Evolutionary conservation across 1,139 yeast genomes (phyloP).

Genomic region (Suhomyces bokatorum): DNA sequence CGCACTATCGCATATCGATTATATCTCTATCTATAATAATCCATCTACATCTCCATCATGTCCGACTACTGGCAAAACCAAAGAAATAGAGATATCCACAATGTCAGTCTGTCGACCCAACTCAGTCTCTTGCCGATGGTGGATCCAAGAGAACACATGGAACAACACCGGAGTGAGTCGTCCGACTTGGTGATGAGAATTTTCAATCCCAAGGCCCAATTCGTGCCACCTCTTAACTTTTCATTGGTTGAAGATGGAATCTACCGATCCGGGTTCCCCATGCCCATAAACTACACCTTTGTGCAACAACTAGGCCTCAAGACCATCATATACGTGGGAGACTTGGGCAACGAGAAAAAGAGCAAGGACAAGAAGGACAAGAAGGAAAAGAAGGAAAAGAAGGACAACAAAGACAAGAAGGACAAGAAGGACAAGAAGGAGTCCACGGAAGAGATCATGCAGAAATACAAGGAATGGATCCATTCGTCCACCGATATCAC

Average conservation of each 20-base stretch:
- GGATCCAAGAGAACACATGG: slow-evolving; percentile 1
- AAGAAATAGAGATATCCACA: slow-evolving; percentile 10
- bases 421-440: slow-evolving; percentile 31
- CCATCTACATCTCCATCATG: neutral
- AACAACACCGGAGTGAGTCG: neutral
- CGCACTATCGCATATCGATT: neutral
- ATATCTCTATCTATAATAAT: neutral
- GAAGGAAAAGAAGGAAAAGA: slow-evolving; percentile 14
- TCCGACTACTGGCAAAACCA: slow-evolving; percentile 4
- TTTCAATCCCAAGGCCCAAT: slow-evolving; percentile 23
- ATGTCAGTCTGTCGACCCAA: slow-evolving; percentile 9
- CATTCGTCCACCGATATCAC: slow-evolving; percentile 48
- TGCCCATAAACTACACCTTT: slow-evolving; percentile 78
- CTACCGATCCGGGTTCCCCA: slow-evolving; percentile 92
- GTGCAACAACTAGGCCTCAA: slow-evolving; percentile 66
- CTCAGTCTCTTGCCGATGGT: slow-evolving; percentile 13
- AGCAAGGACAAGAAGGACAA: slow-evolving; percentile 7
- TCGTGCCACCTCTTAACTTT: slow-evolving; percentile 89
- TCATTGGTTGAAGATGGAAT: slow-evolving; percentile 84
- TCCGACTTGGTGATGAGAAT: slow-evolving; percentile 9
- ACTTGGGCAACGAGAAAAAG: slow-evolving; percentile 38
- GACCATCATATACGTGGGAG: slow-evolving; percentile 86
- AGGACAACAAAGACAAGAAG: slow-evolving; percentile 6
- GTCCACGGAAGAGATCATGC: slow-evolving; percentile 41
- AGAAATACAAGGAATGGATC: slow-evolving; percentile 66